Base-by-base conservation (phyloP, 495 filamentous ascomycete genomes). In the Penicillium coffeae region DNA sequence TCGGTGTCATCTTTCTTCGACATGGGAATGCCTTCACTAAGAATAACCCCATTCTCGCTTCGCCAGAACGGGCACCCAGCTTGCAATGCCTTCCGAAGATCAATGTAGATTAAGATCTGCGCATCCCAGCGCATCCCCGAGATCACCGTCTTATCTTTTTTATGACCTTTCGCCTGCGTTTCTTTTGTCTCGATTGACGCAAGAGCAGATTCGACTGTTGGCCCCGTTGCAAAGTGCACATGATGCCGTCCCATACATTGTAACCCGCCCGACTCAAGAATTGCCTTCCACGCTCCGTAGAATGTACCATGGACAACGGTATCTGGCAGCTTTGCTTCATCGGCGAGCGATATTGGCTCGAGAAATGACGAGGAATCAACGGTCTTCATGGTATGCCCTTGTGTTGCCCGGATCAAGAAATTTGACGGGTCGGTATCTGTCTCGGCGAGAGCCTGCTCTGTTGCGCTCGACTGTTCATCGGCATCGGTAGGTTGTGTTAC, bases 371-470 rank as follows among this genome's bases (percentile, higher is more conserved):
- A 81, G 21, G 79, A 79, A 18, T 85, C 82, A 36, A 98, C 68
- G 39, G 72, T 74, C 63, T 73, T 64, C 36, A 79, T 71, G 39
- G 70, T 76, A 71, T 96, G 93, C 40, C 93, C 93, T 71, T 98
- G 93, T 52, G 88, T 93, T 1, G 93, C 93, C 59, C 93, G 90
- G 72, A 98, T 95, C 12, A 95, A 72, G 73, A 81, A 97, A 62
- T 87, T 71, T 1, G 77, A 62, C 0, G 88, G 80, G 33, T 85
- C 69, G 45, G 53, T 19, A 43, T 72, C 70, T 3, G 51, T 55
- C 3, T 52, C 57, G 12, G 64, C 42, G 8, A 69, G 47, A 1
- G 70, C 57, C 8, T 67, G 63, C 14, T 63, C 56, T 34, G 63
- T 69, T 14, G 58, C 56, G 25, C 46, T 54, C 21, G 48, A 37